Percentiles rank a stretch among this genome's conserved stretches.
These are phyloP conservation scores for Arabis alpina DNA, from an alignment of 345 rosid species.

Conservation along the genomic window DNA sequence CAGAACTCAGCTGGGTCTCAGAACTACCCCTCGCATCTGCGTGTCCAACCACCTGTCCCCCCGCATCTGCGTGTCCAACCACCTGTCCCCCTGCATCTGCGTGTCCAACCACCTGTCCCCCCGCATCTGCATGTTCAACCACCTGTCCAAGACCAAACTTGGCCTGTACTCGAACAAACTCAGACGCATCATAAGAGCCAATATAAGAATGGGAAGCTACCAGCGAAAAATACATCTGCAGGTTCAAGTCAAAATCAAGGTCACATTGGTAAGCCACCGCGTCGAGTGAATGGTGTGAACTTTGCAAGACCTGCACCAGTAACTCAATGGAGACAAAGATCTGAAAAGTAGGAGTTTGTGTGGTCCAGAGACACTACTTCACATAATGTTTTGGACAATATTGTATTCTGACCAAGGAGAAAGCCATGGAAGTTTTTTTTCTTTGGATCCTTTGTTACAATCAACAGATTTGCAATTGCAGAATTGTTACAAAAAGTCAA, in stretches of 20 bases:
- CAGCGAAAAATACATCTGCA: conserved; percentile 18
- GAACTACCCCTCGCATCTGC: too few relatives aligned
- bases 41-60: too few relatives aligned
- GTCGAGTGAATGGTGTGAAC: conserved; percentile 4
- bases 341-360: conserved; percentile 38
- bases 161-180: conserved; percentile 27
- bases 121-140: too few relatives aligned
- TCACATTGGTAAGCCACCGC: conserved; percentile 26
- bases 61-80: too few relatives aligned
- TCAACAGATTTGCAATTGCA: conserved; percentile 24
- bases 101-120: too few relatives aligned
- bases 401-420: conserved; percentile 14
- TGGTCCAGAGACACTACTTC: conserved; percentile 2
- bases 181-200: conserved; percentile 37
- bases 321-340: conserved; percentile 57
- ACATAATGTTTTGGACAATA: conserved; percentile 19
- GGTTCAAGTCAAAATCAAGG: conserved; percentile 37
- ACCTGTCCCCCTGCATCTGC: too few relatives aligned
- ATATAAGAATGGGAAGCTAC: conserved; percentile 28
- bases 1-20: too few relatives aligned
- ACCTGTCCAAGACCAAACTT: neutral
- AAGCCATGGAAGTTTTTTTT: neutral
- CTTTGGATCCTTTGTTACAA: conserved; percentile 20
- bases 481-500: neutral
- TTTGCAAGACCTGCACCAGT: conserved; percentile 32